These are phyloP conservation scores for Lobulomyces angularis DNA, from an alignment of 192 early-diverging fungal genomes.

Conservation along the genomic window DNA sequence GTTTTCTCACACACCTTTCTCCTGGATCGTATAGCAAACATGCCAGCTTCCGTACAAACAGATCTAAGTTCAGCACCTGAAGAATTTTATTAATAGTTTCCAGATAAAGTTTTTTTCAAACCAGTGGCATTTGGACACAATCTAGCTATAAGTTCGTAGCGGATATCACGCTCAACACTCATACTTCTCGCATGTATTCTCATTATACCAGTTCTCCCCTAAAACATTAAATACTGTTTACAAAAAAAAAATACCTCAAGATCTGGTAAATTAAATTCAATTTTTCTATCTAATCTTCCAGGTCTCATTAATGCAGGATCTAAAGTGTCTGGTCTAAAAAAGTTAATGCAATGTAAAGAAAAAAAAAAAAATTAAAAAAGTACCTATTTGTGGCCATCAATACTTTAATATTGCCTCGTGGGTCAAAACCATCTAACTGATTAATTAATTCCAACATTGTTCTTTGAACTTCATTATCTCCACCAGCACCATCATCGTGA, in stretches of 20 bases:
- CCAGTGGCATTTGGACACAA: constrained; percentile 94
- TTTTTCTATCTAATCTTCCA: constrained; percentile 94
- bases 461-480: constrained; percentile 98
- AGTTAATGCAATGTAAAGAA: constrained; percentile 2
- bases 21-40: constrained; percentile 97
- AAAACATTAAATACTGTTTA: constrained; percentile 7
- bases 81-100: constrained; percentile 5
- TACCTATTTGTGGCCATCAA: constrained; percentile 95
- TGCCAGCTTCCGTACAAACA: constrained; percentile 99
- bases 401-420: constrained; percentile 98
- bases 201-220: constrained; percentile 94
- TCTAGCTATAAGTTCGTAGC: constrained; percentile 94
- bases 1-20: constrained; percentile 53
- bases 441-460: constrained; percentile 99
- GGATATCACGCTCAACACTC: constrained; percentile 98
- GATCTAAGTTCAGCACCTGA: constrained; percentile 88
- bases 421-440: constrained; percentile 98
- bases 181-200: constrained; percentile 98
- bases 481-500: constrained; percentile 95
- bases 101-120: no score
- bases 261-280: constrained; percentile 95
- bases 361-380: background rate
- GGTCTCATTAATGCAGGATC: constrained; percentile 96
- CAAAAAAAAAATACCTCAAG: constrained; percentile 41
- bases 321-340: constrained; percentile 76